Evolutionary conservation across 2,329 filamentous ascomycete genomes (phyloP).

Genomic region (Diplodia corticola): DNA sequence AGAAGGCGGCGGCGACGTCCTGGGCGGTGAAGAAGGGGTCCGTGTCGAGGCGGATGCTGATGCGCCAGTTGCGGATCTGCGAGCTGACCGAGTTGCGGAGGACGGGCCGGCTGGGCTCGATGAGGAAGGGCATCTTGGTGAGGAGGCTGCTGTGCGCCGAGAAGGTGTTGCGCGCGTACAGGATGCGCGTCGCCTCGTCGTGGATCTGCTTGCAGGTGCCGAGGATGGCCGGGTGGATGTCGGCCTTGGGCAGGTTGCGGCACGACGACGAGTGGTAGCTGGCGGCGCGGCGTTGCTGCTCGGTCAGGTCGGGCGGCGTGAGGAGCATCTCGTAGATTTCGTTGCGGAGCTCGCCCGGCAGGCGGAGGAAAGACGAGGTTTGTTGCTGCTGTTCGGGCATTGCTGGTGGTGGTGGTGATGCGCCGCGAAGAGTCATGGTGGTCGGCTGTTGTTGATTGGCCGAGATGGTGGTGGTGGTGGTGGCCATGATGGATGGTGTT

Average conservation of each 20-base stretch:
- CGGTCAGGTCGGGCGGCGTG: constrained; percentile 27
- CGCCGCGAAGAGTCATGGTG: constrained; percentile 20
- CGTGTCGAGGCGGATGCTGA: constrained; percentile 51
- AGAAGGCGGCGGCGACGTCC: constrained; percentile 47
- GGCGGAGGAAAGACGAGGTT: constrained; percentile 38
- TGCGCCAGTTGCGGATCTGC: constrained; percentile 47
- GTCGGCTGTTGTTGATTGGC: constrained; percentile 31
- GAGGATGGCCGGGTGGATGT: constrained; percentile 45
- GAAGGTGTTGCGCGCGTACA: constrained; percentile 54
- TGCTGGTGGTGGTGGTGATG: constrained; percentile 20
- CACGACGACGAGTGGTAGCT: constrained; percentile 25
- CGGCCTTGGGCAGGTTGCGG: constrained; percentile 20
- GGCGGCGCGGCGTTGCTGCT: constrained; percentile 30
- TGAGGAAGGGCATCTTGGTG: constrained; percentile 46
- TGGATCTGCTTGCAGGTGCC: constrained; percentile 44
- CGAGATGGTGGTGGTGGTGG: constrained; percentile 44
- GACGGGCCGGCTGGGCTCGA: constrained; percentile 39
- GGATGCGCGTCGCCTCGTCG: constrained; percentile 45
- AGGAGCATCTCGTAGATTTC: constrained; percentile 54
- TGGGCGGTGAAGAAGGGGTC: constrained; percentile 48
- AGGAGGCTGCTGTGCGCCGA: constrained; percentile 52
- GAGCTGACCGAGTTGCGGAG: constrained; percentile 32
- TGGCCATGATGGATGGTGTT: constrained; percentile 38
- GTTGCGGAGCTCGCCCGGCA: constrained; percentile 63
- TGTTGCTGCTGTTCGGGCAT: constrained; percentile 8